Base-by-base conservation (phyloP, 2,329 filamentous ascomycete species). In the Beauveria varroae region DNA sequence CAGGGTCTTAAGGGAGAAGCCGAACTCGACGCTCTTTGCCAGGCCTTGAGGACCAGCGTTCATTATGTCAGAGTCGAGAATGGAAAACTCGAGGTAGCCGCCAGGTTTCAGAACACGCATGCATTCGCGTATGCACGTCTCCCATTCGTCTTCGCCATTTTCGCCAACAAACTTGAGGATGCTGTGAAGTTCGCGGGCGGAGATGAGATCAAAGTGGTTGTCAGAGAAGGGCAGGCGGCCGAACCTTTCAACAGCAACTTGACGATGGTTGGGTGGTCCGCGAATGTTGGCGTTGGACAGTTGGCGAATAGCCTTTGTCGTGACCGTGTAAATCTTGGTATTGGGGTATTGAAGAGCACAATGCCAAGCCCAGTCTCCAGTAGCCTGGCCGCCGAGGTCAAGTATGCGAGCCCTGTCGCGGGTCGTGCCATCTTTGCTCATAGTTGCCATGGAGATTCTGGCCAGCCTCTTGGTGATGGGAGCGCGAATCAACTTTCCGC, bases 281-380 rank as follows among this genome's bases (percentile, higher is more conserved):
- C 88, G 87, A 67, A 95, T 85, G 68, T 89, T 89, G 63, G 83
- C 85, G 73, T 90, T 90, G 68, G 86, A 86, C 34, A 86, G 76
- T 71, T 91, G 88, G 43, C 85, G 83, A 65, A 88, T 81, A 9
- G 86, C 76, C 74, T 89, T 89, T 65, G 88, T 91, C 43, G 89
- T 89, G 60, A 93, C 91, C 0, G 93, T 97, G 77, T 93, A 96
- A 59, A 97, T 85, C 72, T 91, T 92, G 61, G 90, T 84, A 71
- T 91, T 88, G 20, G 90, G 91, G 73, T 93, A 95, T 72, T 93
- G 88, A 54, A 90, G 81, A 1, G 95, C 92, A 62, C 91, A 89
- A 71, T 95, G 87, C 95, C 95, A 99, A 24, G 90, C 93, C 95
- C 95, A 99, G 74, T 96, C 92, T 71, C 91, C 93, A 16, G 89